Evolutionary conservation across 2,329 filamentous ascomycete species (phyloP), one percentile per base, ranked within the genome.

Genomic region (Elsinoe fawcettii): DNA sequence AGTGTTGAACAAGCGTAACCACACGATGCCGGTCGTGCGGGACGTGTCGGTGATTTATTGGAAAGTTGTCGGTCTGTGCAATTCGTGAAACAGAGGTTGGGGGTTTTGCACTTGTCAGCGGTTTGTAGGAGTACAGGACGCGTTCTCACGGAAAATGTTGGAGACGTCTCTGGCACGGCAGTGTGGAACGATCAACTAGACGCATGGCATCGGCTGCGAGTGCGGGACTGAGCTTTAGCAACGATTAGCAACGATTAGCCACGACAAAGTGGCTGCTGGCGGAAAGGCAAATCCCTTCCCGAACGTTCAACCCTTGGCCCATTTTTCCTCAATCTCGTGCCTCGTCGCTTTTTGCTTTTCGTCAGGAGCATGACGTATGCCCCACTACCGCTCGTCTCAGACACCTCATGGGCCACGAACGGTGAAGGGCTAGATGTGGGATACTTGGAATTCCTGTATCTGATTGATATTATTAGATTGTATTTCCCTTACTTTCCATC

Each of bases 81-180:
- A 34, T 51, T 32, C 27, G 46, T 34, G 30, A 51, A 51, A 51
- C 27, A 32, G 30, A 51, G 46, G 25, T 51, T 51, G 46, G 30
- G 46, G n/a, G 12, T 16, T 16, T 30, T 51, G 39, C 30, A 37
- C 34, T 37, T 49, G 22, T 23, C 20, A 25, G 49, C 30, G 30
- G 46, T 51, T 53, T 53, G 49, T 53, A 53, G 49, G 49, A 53
- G 34, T 53, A 34, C 14, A 34, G 49, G 32, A 53, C 32, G 49
- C 49, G 49, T 53, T 39, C 49, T 37, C 41, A 14, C 41, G 16
- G 41, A 18, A 46, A 46, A 46, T 23, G 41, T 46, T 46, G 41
- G 41, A 46, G 41, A 46, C 11, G 18, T n/a, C n/a, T 46, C n/a
- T 46, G 18, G 41, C 41, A 46, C 20, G 18, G 41, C 20, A 46